Evolutionary conservation across 2,329 filamentous ascomycete species (phyloP).

Genomic region (Colletotrichum neosansevieriae): DNA sequence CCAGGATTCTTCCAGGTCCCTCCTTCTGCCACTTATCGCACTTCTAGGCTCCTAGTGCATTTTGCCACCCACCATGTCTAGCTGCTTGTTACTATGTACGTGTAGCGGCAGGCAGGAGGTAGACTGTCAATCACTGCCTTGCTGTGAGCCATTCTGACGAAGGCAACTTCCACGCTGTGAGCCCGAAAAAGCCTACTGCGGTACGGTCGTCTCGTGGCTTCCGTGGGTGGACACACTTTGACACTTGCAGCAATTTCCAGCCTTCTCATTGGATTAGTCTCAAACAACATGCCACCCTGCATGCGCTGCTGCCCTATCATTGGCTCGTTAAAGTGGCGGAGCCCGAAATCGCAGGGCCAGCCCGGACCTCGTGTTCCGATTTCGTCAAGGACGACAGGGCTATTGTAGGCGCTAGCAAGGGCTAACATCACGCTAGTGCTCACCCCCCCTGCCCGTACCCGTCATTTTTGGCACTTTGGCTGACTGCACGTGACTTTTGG

Average conservation of each 20-base stretch:
- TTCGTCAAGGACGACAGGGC: conserved; percentile 13
- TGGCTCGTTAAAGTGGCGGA: conserved; percentile 39
- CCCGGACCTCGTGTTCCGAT: conserved; percentile 32
- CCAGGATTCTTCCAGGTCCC: too few species aligned
- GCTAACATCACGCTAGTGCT: conserved; percentile 17
- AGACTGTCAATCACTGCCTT: too few species aligned
- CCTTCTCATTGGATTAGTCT: background rate
- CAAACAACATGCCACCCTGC: conserved; percentile 13
- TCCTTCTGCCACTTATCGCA: too few species aligned
- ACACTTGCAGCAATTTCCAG: conserved; percentile 19
- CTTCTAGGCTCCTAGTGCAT: too few species aligned
- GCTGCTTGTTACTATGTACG: too few species aligned
- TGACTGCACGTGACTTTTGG: conserved; percentile 31
- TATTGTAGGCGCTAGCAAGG: background rate
- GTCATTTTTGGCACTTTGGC: conserved; percentile 26
- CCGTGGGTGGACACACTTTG: conserved; percentile 22
- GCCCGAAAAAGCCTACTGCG: too few species aligned
- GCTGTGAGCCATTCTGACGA: too few species aligned
- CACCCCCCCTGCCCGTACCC: conserved; percentile 8
- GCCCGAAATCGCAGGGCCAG: conserved; percentile 16
- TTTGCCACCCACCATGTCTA: too few species aligned
- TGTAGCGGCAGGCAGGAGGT: too few species aligned
- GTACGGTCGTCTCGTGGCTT: conserved; percentile 38
- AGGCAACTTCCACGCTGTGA: too few species aligned
- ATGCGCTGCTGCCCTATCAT: background rate